These are phyloP conservation scores for Sonneratia alba DNA, from an alignment of 345 rosid genomes.

Conservation along the genomic window DNA sequence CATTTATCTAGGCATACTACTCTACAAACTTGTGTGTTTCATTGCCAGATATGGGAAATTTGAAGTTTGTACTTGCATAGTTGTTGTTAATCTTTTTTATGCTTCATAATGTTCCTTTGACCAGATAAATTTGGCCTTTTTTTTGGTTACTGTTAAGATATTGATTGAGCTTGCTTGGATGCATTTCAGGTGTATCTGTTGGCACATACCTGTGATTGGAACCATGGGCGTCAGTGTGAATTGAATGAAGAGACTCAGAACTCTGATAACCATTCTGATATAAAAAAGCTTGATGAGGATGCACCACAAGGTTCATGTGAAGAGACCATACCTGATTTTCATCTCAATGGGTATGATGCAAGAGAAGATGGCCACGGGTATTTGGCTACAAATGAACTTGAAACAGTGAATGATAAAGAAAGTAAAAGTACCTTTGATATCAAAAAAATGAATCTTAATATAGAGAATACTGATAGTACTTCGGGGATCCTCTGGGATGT, in stretches of 20 bases:
- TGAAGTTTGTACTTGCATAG: neutral
- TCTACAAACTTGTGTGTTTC: neutral
- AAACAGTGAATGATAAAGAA: conserved; percentile 26
- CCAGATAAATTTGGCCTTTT: neutral
- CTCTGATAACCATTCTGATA: conserved; percentile 16
- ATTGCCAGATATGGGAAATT: neutral
- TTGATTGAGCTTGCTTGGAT: conserved; percentile 1
- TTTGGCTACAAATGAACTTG: conserved; percentile 20
- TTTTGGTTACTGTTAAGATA: neutral
- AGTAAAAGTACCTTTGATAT: conserved; percentile 11
- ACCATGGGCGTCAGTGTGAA: conserved; percentile 19
- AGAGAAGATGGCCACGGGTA: conserved; percentile 17
- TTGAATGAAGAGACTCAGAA: conserved; percentile 16
- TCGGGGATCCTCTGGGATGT: conserved; percentile 79
- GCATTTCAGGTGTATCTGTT: conserved; percentile 46
- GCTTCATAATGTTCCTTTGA: neutral
- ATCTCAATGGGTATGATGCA: conserved; percentile 19
- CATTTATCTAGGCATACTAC: neutral
- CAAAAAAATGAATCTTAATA: conserved; percentile 10
- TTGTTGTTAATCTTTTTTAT: neutral
- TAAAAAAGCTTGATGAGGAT: conserved; percentile 15
- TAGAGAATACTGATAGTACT: conserved; percentile 13
- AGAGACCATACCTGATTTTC: conserved; percentile 21
- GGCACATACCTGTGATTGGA: conserved; percentile 43
- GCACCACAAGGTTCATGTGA: conserved; percentile 20